phyloP scores from a whole-genome alignment of 73 alveolate genomes.

The Paramecium primaurelia region DNA sequence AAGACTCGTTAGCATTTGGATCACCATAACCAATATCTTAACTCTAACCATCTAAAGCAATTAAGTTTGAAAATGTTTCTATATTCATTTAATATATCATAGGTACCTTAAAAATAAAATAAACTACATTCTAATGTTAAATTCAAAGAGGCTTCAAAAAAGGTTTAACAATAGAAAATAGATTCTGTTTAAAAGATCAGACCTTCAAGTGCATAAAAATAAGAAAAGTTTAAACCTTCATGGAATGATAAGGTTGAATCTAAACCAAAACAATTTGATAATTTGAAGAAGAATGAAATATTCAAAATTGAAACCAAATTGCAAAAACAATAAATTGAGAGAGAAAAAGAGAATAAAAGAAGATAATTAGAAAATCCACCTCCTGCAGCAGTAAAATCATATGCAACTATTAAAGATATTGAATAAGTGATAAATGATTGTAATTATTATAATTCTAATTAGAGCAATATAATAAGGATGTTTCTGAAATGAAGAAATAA shows the following conservation, averaged over 20 bases:
- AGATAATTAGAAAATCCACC: neutral
- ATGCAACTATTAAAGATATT: neutral
- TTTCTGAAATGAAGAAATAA: neutral
- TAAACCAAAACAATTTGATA: neutral
- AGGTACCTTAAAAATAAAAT: neutral
- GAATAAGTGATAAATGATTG: neutral
- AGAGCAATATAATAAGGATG: slow-evolving; percentile 21
- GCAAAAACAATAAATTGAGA: neutral
- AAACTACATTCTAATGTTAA: neutral
- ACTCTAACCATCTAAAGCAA: neutral
- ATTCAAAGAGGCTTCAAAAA: neutral
- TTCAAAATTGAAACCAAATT: neutral
- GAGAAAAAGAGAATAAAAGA: neutral
- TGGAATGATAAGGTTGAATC: slow-evolving; percentile 27
- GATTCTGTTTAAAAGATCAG: neutral
- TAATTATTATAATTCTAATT: neutral
- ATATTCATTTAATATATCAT: neutral
- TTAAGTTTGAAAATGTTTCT: neutral
- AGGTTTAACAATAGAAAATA: neutral
- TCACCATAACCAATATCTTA: neutral
- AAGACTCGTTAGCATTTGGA: neutral
- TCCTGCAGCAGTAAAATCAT: neutral
- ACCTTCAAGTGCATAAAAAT: neutral
- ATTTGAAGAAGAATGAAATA: slow-evolving; percentile 23
- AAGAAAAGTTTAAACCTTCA: neutral